Evolutionary conservation across 768 basidiomycete species (phyloP), one percentile per base, ranked within the genome.

Genomic region (Leccinum uliginosum): DNA sequence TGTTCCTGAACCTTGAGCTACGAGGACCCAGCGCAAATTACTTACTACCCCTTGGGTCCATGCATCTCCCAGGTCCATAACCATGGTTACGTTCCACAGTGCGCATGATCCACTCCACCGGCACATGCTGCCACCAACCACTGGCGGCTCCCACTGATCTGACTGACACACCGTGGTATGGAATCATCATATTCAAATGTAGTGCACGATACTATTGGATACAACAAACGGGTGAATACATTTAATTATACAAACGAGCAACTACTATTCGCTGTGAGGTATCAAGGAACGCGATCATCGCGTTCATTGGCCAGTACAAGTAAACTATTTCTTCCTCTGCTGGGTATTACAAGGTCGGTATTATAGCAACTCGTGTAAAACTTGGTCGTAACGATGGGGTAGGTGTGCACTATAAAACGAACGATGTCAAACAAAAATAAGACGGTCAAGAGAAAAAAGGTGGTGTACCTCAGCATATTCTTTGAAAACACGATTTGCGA

Each of bases 331-430:
- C 30, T 30, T 26, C 48, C 32, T 51, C 51, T 27, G 6, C 50
- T 40, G 34, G 32, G 50, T 34, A 12, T 35, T 52, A 52, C 46
- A 57, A 47, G 34, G 26, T 50, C 34, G 19, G 43, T 75, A 66
- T 53, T 48, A 87, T 34, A 87, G 69, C 38, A 90, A 70, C 65
- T 90, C 87, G 59, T 89, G 86, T 48, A 92, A 67, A 30, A 84
- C 84, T 56, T 78, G 78, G 65, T 92, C 91, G 62, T 93, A 93
- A 61, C 86, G 85, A 65, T 93, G 85, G 21, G 91, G 89, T 73
- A 91, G 73, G 67, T 91, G 89, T 10, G 89, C 83, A 64, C 85
- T 87, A 60, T 26, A 57, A 30, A 35, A 23, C 43, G 50, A 65
- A 61, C 8, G 14, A 50, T 5, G 49, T 30, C 43, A 21, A 46